Base-by-base conservation (phyloP, 1,284 basidiomycete species). In the Austroboletus novae-zelandiae region DNA sequence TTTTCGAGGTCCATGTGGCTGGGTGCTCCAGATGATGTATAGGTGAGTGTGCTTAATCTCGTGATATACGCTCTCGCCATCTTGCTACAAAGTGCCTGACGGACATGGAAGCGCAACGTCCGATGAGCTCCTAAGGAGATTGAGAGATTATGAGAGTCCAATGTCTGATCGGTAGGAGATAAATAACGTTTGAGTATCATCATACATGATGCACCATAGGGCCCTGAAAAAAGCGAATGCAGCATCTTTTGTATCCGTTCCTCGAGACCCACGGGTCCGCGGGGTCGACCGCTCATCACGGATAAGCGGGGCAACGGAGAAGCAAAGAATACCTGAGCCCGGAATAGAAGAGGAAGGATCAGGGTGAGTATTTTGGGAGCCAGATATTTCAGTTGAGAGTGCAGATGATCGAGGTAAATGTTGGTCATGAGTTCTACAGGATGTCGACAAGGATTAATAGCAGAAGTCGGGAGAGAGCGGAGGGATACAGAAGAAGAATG, bases 331-430 rank as follows among this genome's bases (percentile, higher is more conserved):
- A 83, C 79, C 15, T 87, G 74, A 18, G 78, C 77, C 20, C 84
- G 82, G 58, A 88, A 86, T n/a, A 90, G 76, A 25, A 84, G 69
- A 0, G 84, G 82, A n/a, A 90, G 70, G 45, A 89, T 79, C 40
- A 68, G 59, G 9, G 71, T 64, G 40, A 90, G 75, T 57, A 77
- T 74, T 15, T 67, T 68, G 8, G 79, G 77, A 5, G 81, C 74
- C 15, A 88, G 72, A 9, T 73, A 74, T 57, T 81, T 82, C 37
- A 83, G 68, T 51, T 84, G 82, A 8, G 76, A 73, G 13, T 71
- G 68, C 14, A 89, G 76, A 64, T 88, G 81, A 48, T 74, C 73
- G 20, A 89, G 74, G 62, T 86, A 90, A 41, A 87, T 71, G 10
- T 73, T 67, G 37, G 81, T 75, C 25, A 82, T 79, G 44, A 85